Evolutionary conservation across 768 basidiomycete species (phyloP).

Genomic region (Mycena rosella): DNA sequence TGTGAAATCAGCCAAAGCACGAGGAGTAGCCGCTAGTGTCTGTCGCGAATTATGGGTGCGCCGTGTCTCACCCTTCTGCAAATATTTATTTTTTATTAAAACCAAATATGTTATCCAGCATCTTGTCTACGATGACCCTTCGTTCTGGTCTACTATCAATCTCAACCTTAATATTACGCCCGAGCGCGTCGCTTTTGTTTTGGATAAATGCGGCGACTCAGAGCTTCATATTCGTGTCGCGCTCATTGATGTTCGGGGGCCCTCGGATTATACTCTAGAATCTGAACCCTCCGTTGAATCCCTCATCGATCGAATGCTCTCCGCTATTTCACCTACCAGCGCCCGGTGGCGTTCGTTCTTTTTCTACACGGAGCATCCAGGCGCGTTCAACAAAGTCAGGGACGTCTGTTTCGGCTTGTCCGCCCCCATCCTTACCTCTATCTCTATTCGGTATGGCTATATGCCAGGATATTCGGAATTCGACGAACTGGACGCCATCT

Average conservation of each 20-base stretch:
- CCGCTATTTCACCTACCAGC: not conserved
- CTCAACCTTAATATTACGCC: not conserved
- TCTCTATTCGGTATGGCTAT: not conserved
- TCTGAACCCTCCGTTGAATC: not conserved
- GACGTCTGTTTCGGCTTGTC: not conserved
- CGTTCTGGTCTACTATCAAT: not conserved
- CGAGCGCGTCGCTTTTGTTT: not conserved
- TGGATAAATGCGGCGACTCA: not conserved
- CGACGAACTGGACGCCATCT: not conserved
- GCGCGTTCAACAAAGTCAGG: not conserved
- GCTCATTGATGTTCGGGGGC: not conserved
- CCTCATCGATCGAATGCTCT: not conserved
- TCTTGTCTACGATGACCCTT: not conserved
- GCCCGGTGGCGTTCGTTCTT: not conserved
- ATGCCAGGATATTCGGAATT: constrained; percentile 3
- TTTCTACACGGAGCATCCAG: not conserved
- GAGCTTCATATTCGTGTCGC: not conserved
- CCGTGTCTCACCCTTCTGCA: no score
- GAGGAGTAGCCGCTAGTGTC: no score
- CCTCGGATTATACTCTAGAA: not conserved
- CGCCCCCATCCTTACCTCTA: not conserved
- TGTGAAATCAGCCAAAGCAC: no score
- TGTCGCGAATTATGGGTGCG: no score
- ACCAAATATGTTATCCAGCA: not conserved
- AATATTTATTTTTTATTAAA: no score